phyloP scores from a whole-genome alignment of 2,329 filamentous ascomycete genomes.

The Apiospora pterosperma region DNA sequence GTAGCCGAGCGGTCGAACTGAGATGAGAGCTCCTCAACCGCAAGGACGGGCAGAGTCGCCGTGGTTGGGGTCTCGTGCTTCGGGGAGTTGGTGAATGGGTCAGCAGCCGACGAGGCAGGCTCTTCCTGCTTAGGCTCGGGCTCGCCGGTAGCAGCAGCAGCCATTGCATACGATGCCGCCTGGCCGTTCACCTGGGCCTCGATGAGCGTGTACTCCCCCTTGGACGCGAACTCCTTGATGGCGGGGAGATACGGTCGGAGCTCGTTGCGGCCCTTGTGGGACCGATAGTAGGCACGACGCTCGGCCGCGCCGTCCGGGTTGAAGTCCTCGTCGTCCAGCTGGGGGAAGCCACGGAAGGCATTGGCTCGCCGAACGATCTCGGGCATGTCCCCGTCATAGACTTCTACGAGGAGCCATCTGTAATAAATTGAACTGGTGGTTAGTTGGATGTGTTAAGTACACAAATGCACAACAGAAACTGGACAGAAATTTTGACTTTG shows the following conservation, averaged over 20 bases:
- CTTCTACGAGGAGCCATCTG: neutral
- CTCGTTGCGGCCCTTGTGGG: neutral
- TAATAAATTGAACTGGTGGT: neutral
- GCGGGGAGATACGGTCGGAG: neutral
- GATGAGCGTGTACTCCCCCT: neutral
- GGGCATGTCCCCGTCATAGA: neutral
- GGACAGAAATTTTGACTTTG: neutral
- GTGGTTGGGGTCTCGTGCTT: neutral
- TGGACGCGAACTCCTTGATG: neutral
- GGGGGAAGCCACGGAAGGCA: neutral
- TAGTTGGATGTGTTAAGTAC: neutral
- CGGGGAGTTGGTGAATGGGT: too few species aligned
- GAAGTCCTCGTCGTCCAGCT: neutral
- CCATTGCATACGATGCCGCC: neutral
- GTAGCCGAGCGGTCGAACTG: neutral
- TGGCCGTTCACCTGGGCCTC: neutral
- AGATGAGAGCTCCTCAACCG: neutral
- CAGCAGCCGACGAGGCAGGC: neutral
- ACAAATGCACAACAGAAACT: neutral
- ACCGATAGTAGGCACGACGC: neutral
- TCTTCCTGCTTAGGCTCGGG: too few species aligned
- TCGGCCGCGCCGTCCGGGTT: neutral
- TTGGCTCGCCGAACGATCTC: constrained; percentile 1
- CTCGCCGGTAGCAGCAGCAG: neutral
- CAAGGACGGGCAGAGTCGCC: neutral